A percentile compares a stretch with the other conserved stretches of the same genome.
These are phyloP conservation scores for Musa troglodytarum DNA, from an alignment of 176 grass and related monocot genomes.

Conservation along the genomic window DNA sequence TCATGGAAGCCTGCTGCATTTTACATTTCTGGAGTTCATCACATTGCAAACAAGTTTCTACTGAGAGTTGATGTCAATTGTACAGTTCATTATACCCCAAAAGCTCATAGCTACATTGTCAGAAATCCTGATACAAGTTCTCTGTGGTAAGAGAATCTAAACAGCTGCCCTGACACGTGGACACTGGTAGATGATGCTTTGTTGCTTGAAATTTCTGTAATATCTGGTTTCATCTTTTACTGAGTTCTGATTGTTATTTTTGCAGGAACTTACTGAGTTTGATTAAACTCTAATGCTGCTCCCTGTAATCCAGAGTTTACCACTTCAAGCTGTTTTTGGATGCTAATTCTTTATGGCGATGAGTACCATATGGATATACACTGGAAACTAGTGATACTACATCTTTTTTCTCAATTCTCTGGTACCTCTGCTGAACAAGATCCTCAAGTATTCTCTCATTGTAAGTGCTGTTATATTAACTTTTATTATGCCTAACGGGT, in stretches of 20 bases:
- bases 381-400: not conserved
- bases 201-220: not conserved
- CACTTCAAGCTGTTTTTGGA: not conserved
- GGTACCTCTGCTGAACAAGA: not conserved
- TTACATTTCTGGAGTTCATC: not conserved
- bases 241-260: not conserved
- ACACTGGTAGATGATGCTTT: not conserved
- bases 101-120: not conserved
- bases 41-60: not conserved
- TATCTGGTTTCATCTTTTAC: not conserved
- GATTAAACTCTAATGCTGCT: not conserved
- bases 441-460: not conserved
- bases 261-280: not conserved
- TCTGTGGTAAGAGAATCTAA: not conserved
- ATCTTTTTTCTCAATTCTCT: not conserved
- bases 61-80: no score
- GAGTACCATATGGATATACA: not conserved
- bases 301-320: not conserved
- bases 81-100: not conserved
- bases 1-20: not conserved
- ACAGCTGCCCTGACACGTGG: no score
- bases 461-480: not conserved
- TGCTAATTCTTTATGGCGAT: not conserved
- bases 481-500: no score
- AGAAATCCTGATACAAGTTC: constrained; percentile 4